A percentile compares a stretch with the other conserved stretches of the same genome.
Conservation (phyloP, 768 basidiomycete genomes). For the Sarcomyxa edulis region DNA sequence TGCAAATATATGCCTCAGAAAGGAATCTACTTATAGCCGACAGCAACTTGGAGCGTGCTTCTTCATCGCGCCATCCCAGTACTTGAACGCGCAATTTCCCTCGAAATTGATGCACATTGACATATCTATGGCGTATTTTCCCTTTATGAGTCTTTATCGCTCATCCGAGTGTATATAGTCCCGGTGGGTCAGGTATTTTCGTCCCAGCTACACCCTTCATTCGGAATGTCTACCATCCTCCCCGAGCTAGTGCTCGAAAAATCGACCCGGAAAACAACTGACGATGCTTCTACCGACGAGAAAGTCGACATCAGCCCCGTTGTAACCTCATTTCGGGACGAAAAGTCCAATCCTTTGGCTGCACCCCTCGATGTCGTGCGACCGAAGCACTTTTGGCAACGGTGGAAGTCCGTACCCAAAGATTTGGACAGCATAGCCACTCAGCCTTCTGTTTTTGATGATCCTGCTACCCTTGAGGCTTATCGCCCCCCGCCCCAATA, state of each 20-base stretch:
- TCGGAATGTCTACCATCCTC: too few species aligned
- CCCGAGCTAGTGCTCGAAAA: background rate
- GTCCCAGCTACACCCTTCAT: too few species aligned
- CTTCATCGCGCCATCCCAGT: too few species aligned
- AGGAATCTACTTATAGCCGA: too few species aligned
- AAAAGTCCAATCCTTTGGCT: slow-evolving; percentile 22
- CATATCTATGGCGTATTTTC: too few species aligned
- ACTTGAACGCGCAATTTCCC: too few species aligned
- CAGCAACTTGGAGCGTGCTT: too few species aligned
- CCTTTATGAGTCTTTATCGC: too few species aligned
- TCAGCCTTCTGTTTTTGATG: slow-evolving; percentile 59
- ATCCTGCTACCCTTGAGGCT: slow-evolving; percentile 40
- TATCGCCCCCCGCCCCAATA: slow-evolving; percentile 50
- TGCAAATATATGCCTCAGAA: too few species aligned
- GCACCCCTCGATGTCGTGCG: slow-evolving; percentile 21
- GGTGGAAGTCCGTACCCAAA: slow-evolving; percentile 17
- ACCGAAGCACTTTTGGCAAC: slow-evolving; percentile 23
- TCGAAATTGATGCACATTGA: too few species aligned
- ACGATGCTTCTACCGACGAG: slow-evolving; percentile 6
- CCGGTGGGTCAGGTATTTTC: too few species aligned
- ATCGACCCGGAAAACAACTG: background rate
- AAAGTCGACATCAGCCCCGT: slow-evolving; percentile 5
- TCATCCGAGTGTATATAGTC: too few species aligned
- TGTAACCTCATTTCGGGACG: slow-evolving; percentile 6
- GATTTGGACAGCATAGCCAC: slow-evolving; percentile 53